A percentile compares a stretch with the other conserved stretches of the same genome.
These are phyloP conservation scores for Rhododendron griersonianum DNA, from an alignment of 148 eudicot species.

Conservation along the genomic window DNA sequence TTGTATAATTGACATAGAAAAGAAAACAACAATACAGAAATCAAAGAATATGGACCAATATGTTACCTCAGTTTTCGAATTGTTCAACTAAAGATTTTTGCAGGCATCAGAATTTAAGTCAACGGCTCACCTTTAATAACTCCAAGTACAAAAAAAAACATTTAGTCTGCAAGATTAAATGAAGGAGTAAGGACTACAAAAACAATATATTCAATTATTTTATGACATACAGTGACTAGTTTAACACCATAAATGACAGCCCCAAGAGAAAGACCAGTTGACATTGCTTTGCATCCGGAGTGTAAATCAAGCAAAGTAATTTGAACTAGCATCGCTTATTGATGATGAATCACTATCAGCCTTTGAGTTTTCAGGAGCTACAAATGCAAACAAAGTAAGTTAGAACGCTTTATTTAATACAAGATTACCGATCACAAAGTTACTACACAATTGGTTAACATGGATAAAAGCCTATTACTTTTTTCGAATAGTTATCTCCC, in stretches of 20 bases:
- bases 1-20: too few species aligned
- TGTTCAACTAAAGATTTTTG: constrained; percentile 26
- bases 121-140: constrained; percentile 33
- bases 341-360: neutral
- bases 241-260: too few species aligned
- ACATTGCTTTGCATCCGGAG: constrained; percentile 36
- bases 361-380: neutral
- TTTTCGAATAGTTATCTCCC: neutral
- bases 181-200: neutral
- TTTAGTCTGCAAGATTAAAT: neutral
- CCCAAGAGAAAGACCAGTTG: too few species aligned
- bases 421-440: neutral
- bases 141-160: neutral
- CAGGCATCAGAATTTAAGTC: constrained; percentile 31
- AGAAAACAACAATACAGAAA: neutral
- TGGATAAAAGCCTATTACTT: neutral
- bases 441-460: neutral
- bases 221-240: too few species aligned
- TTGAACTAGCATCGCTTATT: constrained; percentile 6
- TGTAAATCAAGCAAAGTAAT: constrained; percentile 26
- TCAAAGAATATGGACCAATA: neutral
- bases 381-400: neutral
- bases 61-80: constrained; percentile 29
- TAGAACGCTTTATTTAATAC: neutral
- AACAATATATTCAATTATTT: too few species aligned